Base-by-base conservation (phyloP, 2,329 filamentous ascomycete genomes). In the Thielaviopsis populi region DNA sequence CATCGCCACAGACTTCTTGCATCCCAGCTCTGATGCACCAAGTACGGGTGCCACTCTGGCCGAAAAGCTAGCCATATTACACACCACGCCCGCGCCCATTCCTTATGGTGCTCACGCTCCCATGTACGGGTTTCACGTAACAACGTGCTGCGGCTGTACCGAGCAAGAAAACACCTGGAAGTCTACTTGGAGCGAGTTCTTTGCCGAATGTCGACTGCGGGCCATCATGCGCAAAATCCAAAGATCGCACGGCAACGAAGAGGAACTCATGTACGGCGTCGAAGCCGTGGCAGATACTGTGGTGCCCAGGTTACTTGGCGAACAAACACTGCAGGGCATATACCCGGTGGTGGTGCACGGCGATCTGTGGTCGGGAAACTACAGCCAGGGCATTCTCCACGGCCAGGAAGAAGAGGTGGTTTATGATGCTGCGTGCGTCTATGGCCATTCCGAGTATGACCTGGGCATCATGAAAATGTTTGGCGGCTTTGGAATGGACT, bases 401-500 rank as follows among this genome's bases (percentile, higher is more conserved):
- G 73, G 73, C 2, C 70, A 71, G 46, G 74, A 78, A 0, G 88
- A 91, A 68, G 86, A 91, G 68, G 83, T 96, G 0, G 83, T 95
- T 0, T 96, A 85, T 71, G 92, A 96, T 71, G 84, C 91, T 0
- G 87, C 86, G 1, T 81, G 84, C 50, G 88, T 87, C 67, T 96
- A 95, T 71, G 89, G 86, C 1, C 91, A 96, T 72, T 87, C 81
- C 1, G 92, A 97, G 76, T 96, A 86, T 73, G 92, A 96, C 69
- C 76, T 95, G 62, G 92, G 92, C 0, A 96, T 95, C 68, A 96
- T 96, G 91, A 83, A 81, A 61, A 95, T 96, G 91, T 97, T 96
- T 79, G 91, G 91, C 0, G 92, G 92, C 0, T 96, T 95, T 73
- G 84, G 84, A 0, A 69, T 73, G 0, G 73, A 71, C 0, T 95